A percentile compares a stretch with the other conserved stretches of the same genome.
Conservation (phyloP, 2,329 filamentous ascomycete genomes). For the Chrysosporium keratinophilum region DNA sequence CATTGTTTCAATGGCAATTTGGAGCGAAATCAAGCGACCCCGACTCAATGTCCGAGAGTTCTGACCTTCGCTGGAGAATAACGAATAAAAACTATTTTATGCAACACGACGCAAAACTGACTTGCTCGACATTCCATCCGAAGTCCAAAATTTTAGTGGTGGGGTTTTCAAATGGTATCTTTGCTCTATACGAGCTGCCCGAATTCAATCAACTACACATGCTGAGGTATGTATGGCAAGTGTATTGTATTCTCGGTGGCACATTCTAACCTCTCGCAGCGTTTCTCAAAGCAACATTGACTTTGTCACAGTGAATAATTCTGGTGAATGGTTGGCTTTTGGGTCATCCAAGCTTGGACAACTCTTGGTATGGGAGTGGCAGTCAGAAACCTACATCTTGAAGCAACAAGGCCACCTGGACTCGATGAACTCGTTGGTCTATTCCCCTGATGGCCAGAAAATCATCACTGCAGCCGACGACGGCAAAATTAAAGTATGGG, state of each 20-base stretch:
- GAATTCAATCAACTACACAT: slow-evolving; percentile 94
- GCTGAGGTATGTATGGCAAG: slow-evolving; percentile 36
- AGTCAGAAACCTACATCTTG: slow-evolving; percentile 95
- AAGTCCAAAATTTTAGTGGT: slow-evolving; percentile 85
- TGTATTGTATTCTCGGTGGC: not conserved
- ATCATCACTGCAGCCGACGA: slow-evolving; percentile 93
- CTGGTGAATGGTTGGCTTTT: slow-evolving; percentile 94
- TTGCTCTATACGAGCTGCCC: slow-evolving; percentile 89
- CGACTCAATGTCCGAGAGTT: slow-evolving; percentile 50
- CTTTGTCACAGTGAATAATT: slow-evolving; percentile 85
- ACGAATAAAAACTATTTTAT: slow-evolving; percentile 87
- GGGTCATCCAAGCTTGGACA: slow-evolving; percentile 92
- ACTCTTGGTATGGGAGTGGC: slow-evolving; percentile 98
- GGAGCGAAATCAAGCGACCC: slow-evolving; percentile 51
- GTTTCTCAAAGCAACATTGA: slow-evolving; percentile 97
- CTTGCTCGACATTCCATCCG: slow-evolving; percentile 82
- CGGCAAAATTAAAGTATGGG: slow-evolving; percentile 98
- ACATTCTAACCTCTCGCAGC: slow-evolving; percentile 39
- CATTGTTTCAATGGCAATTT: slow-evolving; percentile 89
- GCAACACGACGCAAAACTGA: slow-evolving; percentile 76
- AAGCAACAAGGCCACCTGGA: slow-evolving; percentile 98
- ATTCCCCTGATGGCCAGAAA: slow-evolving; percentile 85
- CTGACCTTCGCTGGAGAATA: slow-evolving; percentile 78
- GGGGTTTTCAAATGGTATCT: slow-evolving; percentile 89
- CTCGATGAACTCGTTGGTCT: slow-evolving; percentile 83